Evolutionary conservation across 257 asterid genomes (phyloP), one percentile per base, ranked within the genome.

Genomic region (Solanum pennellii): DNA sequence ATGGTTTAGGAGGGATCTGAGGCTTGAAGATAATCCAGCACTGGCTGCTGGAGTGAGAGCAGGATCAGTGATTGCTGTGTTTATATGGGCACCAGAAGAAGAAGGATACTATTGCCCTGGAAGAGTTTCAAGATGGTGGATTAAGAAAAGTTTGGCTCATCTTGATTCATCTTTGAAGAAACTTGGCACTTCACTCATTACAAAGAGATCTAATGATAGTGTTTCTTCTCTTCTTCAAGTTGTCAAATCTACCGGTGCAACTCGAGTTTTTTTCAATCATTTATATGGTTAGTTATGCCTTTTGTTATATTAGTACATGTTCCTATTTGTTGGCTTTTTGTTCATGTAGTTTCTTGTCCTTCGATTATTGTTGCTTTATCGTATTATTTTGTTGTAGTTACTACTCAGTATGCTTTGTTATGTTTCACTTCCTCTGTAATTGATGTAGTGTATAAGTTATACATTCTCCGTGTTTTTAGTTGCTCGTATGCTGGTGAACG

Each of bases 101-200:
- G 99, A 96, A 90, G 99, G 99, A 16, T 93, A 89, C 72, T 96
- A 80, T 71, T 89, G 87, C 75, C 99, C 98, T 14, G 99, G 99
- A 33, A 92, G 98, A 89, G 99, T 96, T 4, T 96, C 99, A 59
- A 94, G 98, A 89, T 95, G 98, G 98, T 95, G 99, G 99, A 94
- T 95, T 49, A 95, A 96, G 83, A 94, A 96, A 86, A 96, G 99
- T 87, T 94, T 96, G 86, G 90, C 93, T 73, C 96, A 94, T 89
- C 97, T 96, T 83, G 95, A 96, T 88, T 89, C 90, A 82, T 94
- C 98, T 89, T 88, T 96, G 89, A 96, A 91, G 90, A 95, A 94
- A 72, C 94, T 96, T 83, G 99, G 98, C 25, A 94, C 98, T 86
- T 91, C 90, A 84, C 96, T 95, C 6, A 88, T 96, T 85, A 96